Evolutionary conservation across 108 stramenopile genomes (phyloP).

Genomic region (Cyclotella choctawhatcheeana): DNA sequence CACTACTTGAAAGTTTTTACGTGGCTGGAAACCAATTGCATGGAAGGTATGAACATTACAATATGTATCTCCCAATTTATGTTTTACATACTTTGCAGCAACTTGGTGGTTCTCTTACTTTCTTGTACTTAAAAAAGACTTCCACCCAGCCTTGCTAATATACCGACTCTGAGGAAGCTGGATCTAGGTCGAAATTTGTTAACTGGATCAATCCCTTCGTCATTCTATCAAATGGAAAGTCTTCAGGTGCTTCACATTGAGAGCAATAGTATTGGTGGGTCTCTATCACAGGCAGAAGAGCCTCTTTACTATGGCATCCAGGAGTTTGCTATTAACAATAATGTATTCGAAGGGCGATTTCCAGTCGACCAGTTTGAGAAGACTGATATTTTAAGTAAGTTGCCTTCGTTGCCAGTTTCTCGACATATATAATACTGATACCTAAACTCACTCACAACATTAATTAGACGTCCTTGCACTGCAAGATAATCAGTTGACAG

Average conservation of each 20-base stretch:
- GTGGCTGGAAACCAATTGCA: not conserved
- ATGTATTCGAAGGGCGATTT: constrained; percentile 32
- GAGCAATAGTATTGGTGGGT: constrained; percentile 11
- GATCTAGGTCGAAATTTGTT: not conserved
- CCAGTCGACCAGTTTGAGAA: constrained; percentile 36
- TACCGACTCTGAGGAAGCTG: not conserved
- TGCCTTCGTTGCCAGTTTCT: not conserved
- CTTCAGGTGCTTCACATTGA: constrained; percentile 24
- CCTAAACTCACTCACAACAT: too few relatives aligned
- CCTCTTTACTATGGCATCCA: constrained; percentile 19
- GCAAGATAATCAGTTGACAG: constrained; percentile 25
- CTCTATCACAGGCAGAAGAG: constrained; percentile 16
- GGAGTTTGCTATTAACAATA: constrained; percentile 25
- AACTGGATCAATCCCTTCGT: constrained; percentile 17
- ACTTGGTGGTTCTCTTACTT: too few relatives aligned
- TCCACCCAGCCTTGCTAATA: not conserved
- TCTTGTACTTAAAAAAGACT: not conserved
- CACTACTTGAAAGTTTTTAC: not conserved
- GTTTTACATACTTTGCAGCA: not conserved
- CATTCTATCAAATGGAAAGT: constrained; percentile 14
- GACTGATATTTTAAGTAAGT: constrained; percentile 21
- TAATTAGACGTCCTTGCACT: constrained; percentile 29
- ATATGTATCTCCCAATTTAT: not conserved
- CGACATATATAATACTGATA: too few relatives aligned
- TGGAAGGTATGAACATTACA: not conserved